These are phyloP conservation scores for Lithospermum erythrorhizon DNA, from an alignment of 257 asterid species.

Conservation along the genomic window DNA sequence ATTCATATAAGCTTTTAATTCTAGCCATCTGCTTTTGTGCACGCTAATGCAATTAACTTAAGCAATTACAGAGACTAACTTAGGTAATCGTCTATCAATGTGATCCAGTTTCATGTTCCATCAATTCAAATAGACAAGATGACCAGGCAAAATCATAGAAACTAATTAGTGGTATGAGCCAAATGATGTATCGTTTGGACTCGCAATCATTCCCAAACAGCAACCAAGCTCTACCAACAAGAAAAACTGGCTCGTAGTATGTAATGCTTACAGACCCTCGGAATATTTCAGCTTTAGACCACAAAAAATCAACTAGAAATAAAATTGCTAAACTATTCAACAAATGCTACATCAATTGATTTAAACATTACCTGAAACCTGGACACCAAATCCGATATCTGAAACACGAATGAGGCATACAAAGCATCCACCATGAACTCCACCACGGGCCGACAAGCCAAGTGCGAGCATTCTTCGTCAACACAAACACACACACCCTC, in stretches of 20 bases:
- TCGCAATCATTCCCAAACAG: too few species aligned
- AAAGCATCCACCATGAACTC: slow-evolving; percentile 58
- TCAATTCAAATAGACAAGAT: too few species aligned
- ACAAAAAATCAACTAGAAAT: too few species aligned
- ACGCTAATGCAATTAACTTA: neutral
- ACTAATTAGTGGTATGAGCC: neutral
- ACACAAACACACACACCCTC: slow-evolving; percentile 62
- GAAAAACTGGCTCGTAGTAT: too few species aligned
- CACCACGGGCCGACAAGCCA: slow-evolving; percentile 74
- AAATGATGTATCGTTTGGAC: too few species aligned
- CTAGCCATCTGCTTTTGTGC: neutral
- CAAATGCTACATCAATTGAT: neutral
- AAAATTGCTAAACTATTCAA: too few species aligned
- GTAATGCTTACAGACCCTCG: too few species aligned
- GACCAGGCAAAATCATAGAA: neutral
- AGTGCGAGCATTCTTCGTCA: slow-evolving; percentile 75
- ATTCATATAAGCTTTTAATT: neutral
- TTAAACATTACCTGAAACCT: slow-evolving; percentile 54
- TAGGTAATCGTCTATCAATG: too few species aligned
- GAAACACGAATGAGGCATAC: slow-evolving; percentile 59
- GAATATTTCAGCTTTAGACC: neutral
- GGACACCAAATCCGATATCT: slow-evolving; percentile 48
- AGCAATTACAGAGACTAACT: neutral
- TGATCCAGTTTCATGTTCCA: neutral
- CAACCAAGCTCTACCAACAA: too few species aligned